Evolutionary conservation across 257 asterid genomes (phyloP).

Genomic region (Sherardia arvensis): DNA sequence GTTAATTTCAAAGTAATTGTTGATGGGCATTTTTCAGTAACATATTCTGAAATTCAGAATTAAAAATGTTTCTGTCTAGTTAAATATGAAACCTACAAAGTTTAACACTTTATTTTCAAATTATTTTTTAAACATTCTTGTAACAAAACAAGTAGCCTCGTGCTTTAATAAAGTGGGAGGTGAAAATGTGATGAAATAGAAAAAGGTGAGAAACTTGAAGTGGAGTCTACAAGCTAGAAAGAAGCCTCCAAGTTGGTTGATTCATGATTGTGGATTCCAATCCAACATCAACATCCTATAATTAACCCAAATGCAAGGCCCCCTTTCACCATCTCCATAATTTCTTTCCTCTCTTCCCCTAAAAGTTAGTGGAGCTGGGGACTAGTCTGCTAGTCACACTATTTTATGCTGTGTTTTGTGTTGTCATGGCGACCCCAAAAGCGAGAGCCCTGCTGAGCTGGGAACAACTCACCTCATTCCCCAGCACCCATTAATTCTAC

Average conservation of each 20-base stretch:
- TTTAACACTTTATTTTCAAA: no score
- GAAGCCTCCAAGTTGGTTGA: neutral
- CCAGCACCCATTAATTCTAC: conserved; percentile 6
- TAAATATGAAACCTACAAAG: no score
- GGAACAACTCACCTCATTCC: conserved; percentile 29
- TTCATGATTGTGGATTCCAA: conserved; percentile 3
- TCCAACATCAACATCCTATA: conserved; percentile 3
- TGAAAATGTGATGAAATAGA: neutral
- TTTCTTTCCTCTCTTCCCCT: neutral
- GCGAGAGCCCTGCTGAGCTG: conserved; percentile 32
- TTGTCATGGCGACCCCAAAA: conserved; percentile 10
- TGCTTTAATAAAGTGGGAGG: neutral
- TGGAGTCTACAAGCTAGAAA: neutral
- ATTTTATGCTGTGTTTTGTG: neutral
- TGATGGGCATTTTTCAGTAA: no score
- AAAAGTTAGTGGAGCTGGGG: neutral
- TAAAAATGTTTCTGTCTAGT: no score
- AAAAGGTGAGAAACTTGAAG: neutral
- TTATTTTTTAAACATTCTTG: no score
- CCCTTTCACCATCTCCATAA: neutral
- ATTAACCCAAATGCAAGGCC: conserved; percentile 10
- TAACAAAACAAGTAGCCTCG: neutral
- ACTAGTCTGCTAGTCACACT: neutral
- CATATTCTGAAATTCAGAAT: no score
- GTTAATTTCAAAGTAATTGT: no score